phyloP scores from a whole-genome alignment of 202 grass and related monocot genomes.

The Musa balbisiana region DNA sequence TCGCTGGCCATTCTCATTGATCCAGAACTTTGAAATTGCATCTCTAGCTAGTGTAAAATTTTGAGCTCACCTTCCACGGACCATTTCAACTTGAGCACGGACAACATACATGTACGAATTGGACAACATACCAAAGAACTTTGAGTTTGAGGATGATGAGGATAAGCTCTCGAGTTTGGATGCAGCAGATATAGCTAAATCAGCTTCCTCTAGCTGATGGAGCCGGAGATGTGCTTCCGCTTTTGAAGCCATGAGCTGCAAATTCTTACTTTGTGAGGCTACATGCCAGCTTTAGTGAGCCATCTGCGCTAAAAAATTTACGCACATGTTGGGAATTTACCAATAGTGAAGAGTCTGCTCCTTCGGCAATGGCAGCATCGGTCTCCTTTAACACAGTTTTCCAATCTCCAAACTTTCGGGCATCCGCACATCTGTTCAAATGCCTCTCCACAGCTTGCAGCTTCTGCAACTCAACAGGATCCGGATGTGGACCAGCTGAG shows the following conservation, averaged over 20 bases:
- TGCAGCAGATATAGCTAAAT: slow-evolving; percentile 57
- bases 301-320: neutral
- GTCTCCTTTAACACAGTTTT: slow-evolving; percentile 57
- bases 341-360: slow-evolving; percentile 78
- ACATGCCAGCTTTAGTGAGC: neutral
- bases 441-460: slow-evolving; percentile 79
- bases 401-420: slow-evolving; percentile 71
- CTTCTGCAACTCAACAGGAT: slow-evolving; percentile 66
- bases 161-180: slow-evolving; percentile 63
- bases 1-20: slow-evolving; percentile 14
- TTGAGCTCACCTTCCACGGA: slow-evolving; percentile 59
- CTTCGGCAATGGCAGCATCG: slow-evolving; percentile 63
- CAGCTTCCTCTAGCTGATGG: slow-evolving; percentile 67
- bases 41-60: slow-evolving; percentile 3
- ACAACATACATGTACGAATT: slow-evolving; percentile 68
- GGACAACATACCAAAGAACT: slow-evolving; percentile 59
- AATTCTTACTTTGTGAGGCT: neutral
- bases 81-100: slow-evolving; percentile 78
- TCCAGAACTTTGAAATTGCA: neutral
- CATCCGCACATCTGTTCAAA: slow-evolving; percentile 62
- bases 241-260: slow-evolving; percentile 65
- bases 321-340: slow-evolving; percentile 26
- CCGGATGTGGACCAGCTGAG: slow-evolving; percentile 45
- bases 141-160: slow-evolving; percentile 50
- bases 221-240: slow-evolving; percentile 70